phyloP scores from a whole-genome alignment of 1,139 yeast species.

The Blastobotrys arbuscula region DNA sequence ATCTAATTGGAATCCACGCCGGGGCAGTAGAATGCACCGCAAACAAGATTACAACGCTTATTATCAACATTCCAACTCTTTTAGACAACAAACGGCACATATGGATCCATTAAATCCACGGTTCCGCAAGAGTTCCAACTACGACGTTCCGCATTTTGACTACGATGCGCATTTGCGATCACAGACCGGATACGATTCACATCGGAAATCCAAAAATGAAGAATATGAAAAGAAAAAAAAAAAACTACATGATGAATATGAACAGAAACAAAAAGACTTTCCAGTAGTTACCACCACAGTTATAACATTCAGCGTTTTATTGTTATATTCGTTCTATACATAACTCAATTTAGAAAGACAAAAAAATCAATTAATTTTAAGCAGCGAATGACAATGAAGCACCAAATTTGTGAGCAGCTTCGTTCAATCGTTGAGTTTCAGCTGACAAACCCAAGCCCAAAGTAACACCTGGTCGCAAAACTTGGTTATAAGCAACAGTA shows the following conservation, averaged over 20 bases:
- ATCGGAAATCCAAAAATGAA: conserved; percentile 20
- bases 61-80: not conserved
- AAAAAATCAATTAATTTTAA: conserved; percentile 28
- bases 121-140: conserved; percentile 11
- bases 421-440: conserved; percentile 92
- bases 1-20: not conserved
- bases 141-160: conserved; percentile 77
- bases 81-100: not conserved
- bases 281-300: conserved; percentile 9
- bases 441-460: conserved; percentile 97
- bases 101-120: conserved; percentile 7
- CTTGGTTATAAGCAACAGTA: conserved; percentile 91
- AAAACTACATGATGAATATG: conserved; percentile 8
- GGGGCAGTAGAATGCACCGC: not conserved
- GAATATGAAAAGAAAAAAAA: conserved; percentile 4
- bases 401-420: conserved; percentile 98
- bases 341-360: not conserved
- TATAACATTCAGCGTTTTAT: conserved; percentile 6
- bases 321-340: conserved; percentile 10
- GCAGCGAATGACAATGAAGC: conserved; percentile 89
- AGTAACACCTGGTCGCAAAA: conserved; percentile 94
- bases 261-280: not conserved
- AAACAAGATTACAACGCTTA: not conserved
- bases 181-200: conserved; percentile 58
- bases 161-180: conserved; percentile 56